Percentiles rank a stretch among this genome's conserved stretches.
phyloP scores from a whole-genome alignment of 208 protist species.

The Crithidia sp. region DNA sequence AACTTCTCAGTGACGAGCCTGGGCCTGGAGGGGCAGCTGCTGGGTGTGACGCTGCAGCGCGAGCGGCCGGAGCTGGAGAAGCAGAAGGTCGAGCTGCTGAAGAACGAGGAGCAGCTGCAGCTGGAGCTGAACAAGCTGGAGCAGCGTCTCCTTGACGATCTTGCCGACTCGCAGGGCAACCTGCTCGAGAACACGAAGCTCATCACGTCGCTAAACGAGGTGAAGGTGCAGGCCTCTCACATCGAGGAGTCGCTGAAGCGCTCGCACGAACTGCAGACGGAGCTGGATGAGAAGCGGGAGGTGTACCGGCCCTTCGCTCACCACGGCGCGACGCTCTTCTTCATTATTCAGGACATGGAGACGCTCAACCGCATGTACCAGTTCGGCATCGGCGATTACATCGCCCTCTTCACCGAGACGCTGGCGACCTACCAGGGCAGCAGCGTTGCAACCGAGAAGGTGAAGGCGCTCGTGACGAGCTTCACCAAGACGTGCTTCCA shows the following conservation, averaged over 20 bases:
- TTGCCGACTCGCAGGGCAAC: constrained; percentile 93
- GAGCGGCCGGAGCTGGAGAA: constrained; percentile 97
- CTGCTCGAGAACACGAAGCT: constrained; percentile 96
- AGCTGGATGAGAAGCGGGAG: constrained; percentile 95
- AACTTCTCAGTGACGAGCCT: constrained; percentile 97
- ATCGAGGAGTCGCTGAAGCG: constrained; percentile 90
- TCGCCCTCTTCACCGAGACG: constrained; percentile 79
- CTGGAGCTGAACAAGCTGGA: constrained; percentile 94
- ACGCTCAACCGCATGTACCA: constrained; percentile 97
- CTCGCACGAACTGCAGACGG: constrained; percentile 85
- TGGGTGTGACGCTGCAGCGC: constrained; percentile 94
- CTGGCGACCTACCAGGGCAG: constrained; percentile 56
- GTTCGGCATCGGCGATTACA: constrained; percentile 93
- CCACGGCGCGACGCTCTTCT: constrained; percentile 91
- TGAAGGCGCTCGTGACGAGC: constrained; percentile 50
- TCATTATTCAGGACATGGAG: constrained; percentile 91
- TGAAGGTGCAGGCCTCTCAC: constrained; percentile 89
- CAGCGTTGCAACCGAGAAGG: constrained; percentile 45
- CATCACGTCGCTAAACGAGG: constrained; percentile 93
- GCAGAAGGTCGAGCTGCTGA: constrained; percentile 93
- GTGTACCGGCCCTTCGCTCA: constrained; percentile 94
- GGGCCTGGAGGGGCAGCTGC: constrained; percentile 96
- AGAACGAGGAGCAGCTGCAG: constrained; percentile 96
- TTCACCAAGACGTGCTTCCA: constrained; percentile 80
- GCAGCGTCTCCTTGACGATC: constrained; percentile 90